Base-by-base conservation (phyloP, 2,329 filamentous ascomycete genomes). In the Incumbomyces lentus region DNA sequence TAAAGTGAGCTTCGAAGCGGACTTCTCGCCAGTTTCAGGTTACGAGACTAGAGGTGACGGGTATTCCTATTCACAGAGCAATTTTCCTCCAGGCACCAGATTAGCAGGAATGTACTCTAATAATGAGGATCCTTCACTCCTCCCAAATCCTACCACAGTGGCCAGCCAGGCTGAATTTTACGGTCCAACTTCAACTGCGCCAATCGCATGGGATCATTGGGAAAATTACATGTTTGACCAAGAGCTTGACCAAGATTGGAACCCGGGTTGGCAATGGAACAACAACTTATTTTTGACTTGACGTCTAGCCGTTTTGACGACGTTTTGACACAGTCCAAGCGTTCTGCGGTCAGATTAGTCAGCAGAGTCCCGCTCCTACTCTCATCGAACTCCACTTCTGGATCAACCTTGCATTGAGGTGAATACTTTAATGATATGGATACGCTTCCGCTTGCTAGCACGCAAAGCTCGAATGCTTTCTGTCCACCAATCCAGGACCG, bases 181-280 rank as follows among this genome's bases (percentile, higher is more conserved):
- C 13, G 29, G 4, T 33, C 40, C 17, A 16, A 26, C n/a, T 14
- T 8, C 4, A n/a, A 26, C 26, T 6, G 29, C 26, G 11, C 22
- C 39, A 14, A 47, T 41, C 12, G 36, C 39, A 3, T 29, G 39
- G 40, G 35, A 52, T 29, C 38, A 31, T 6, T 54, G 51, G 51
- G 53, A 54, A 42, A 52, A 51, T 4, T 55, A 54, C 36, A 40
- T 55, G 35, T 55, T 49, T 18, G 52, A 52, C 6, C 47, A 48
- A 16, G 53, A 55, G 38, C 40, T 55, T 22, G 49, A 30, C 18
- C 48, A 47, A 40, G 46, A 51, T 33, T 55, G 53, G 53, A 46
- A 53, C 16, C 34, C 42, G 14, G 42, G 34, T 13, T 38, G 17
- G n/a, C 40, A 32, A 13, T 42, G 26, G 40, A 22, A 32, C 6